These are phyloP conservation scores for Cnidoscolus chayamansa DNA, from an alignment of 441 rosid genomes.

Conservation along the genomic window DNA sequence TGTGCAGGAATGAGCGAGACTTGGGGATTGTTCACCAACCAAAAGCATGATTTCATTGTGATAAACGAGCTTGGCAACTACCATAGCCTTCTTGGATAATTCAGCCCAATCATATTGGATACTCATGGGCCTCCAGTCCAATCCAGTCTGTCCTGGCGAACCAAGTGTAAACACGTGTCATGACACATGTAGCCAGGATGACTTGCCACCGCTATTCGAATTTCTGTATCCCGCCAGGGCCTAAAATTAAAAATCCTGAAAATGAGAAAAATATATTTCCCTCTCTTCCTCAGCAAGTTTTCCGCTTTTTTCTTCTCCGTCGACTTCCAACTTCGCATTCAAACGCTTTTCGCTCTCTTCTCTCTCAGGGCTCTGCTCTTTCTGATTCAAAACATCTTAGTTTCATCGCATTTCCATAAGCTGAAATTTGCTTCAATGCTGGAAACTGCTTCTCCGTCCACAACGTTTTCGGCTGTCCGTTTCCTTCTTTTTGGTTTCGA, in stretches of 20 bases:
- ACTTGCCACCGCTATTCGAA: background rate
- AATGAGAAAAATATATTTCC: conserved; percentile 21
- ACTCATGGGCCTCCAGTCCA: too few relatives aligned
- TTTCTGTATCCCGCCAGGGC: conserved; percentile 48
- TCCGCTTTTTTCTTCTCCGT: background rate
- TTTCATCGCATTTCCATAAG: background rate
- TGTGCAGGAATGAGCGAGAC: too few relatives aligned
- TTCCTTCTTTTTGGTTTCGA: conserved; percentile 74
- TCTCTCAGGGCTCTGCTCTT: conserved; percentile 7
- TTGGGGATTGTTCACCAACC: too few relatives aligned
- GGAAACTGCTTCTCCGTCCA: conserved; percentile 36
- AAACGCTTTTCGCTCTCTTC: background rate
- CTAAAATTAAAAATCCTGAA: conserved; percentile 23
- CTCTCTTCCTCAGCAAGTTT: conserved; percentile 37
- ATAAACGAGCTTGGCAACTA: too few relatives aligned
- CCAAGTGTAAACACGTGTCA: background rate
- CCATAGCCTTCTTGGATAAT: too few relatives aligned
- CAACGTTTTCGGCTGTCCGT: conserved; percentile 56
- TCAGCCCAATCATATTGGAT: too few relatives aligned
- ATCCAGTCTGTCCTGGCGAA: background rate
- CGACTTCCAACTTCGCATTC: conserved; percentile 5
- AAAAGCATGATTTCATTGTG: too few relatives aligned
- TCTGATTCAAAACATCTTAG: background rate
- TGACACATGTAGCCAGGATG: conserved; percentile 19
- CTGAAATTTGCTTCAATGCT: conserved; percentile 22